These are phyloP conservation scores for Straminergon stramineum DNA, from an alignment of 225 moss, liverwort and hornwort genomes.

Conservation along the genomic window DNA sequence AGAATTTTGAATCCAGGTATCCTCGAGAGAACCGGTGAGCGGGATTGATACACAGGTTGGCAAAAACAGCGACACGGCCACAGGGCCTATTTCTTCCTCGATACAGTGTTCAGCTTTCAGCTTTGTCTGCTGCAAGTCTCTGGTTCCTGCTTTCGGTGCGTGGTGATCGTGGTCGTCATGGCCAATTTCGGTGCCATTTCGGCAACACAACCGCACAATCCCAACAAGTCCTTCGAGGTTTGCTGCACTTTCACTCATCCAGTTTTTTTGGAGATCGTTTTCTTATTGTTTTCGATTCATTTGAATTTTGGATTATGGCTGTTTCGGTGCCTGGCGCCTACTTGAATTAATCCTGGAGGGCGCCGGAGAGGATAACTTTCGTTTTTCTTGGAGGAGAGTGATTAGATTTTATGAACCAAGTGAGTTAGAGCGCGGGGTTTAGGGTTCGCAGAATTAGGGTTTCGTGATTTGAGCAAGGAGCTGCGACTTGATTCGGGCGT, in stretches of 20 bases:
- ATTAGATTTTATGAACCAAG: background rate
- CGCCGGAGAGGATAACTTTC: background rate
- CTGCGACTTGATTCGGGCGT: background rate
- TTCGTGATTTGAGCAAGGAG: background rate
- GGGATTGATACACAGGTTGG: background rate
- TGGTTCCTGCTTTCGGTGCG: background rate
- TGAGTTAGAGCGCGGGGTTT: background rate
- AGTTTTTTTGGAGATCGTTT: background rate
- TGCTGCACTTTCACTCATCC: background rate
- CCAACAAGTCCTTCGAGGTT: conserved; percentile 92
- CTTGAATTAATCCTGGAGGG: background rate
- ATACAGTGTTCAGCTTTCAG: background rate
- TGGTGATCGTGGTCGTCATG: conserved; percentile 13
- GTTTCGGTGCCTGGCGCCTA: background rate
- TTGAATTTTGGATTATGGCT: background rate
- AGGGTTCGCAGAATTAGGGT: conserved; percentile 6
- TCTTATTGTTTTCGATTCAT: background rate
- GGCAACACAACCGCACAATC: conserved; percentile 61
- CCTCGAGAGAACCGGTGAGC: background rate
- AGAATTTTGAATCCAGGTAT: background rate
- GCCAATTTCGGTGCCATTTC: conserved; percentile 56
- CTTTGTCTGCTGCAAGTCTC: background rate
- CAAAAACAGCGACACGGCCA: background rate
- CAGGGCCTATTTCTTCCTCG: background rate
- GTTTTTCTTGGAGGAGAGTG: background rate